These are phyloP conservation scores for Gloeostereum incarnatum DNA, from an alignment of 768 basidiomycete genomes.

Conservation along the genomic window DNA sequence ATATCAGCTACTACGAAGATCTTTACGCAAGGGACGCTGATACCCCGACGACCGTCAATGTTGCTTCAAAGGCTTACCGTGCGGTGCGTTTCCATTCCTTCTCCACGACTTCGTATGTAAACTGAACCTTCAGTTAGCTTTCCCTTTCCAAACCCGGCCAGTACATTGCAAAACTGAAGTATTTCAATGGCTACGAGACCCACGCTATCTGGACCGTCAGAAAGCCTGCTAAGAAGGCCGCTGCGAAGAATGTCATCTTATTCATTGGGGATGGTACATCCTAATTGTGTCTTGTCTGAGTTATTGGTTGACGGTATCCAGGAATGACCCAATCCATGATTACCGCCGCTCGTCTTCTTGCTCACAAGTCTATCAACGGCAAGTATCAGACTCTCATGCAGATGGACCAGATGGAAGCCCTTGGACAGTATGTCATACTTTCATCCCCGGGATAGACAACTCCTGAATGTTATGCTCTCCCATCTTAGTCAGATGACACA, in stretches of 20 bases:
- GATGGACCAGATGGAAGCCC: conserved; percentile 35
- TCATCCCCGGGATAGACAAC: conserved; percentile 6
- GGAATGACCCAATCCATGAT: conserved; percentile 42
- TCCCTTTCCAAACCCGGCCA: conserved; percentile 25
- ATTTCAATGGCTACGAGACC: conserved; percentile 23
- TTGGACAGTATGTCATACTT: conserved; percentile 25
- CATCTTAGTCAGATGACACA: conserved; percentile 43
- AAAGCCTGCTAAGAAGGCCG: conserved; percentile 20
- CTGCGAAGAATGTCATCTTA: conserved; percentile 33
- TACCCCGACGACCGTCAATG: conserved; percentile 23
- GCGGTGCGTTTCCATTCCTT: conserved; percentile 17
- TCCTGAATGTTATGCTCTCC: conserved; percentile 10
- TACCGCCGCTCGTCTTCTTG: conserved; percentile 33
- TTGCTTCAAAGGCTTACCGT: conserved; percentile 32
- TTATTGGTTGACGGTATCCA: conserved; percentile 6
- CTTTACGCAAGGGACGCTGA: conserved; percentile 29
- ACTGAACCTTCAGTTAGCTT: conserved; percentile 12
- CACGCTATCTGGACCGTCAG: conserved; percentile 30
- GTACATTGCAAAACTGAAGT: conserved; percentile 27
- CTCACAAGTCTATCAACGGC: conserved; percentile 37
- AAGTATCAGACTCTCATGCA: conserved; percentile 37
- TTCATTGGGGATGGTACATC: conserved; percentile 36
- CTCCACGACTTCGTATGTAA: background rate
- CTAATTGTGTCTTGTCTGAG: background rate
- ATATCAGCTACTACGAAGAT: conserved; percentile 30